Conservation (phyloP, 2,329 filamentous ascomycete species). For the Colletotrichum limetticola region DNA sequence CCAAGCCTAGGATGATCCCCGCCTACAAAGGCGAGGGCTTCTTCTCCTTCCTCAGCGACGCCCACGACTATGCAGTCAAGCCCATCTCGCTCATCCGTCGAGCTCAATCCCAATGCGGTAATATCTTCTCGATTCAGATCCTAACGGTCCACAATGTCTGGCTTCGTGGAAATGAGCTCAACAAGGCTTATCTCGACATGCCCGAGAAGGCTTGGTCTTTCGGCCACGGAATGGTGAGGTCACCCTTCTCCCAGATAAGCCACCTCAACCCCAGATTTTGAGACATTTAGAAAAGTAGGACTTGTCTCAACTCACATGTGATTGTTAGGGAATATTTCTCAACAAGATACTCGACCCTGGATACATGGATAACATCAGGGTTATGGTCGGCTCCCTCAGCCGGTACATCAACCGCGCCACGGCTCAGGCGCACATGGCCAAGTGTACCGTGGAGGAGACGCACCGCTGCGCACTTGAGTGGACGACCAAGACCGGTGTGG, state of each 20-base stretch:
- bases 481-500: constrained; percentile 11
- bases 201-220: constrained; percentile 34
- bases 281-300: constrained; percentile 14
- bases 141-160: constrained; percentile 29
- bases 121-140: constrained; percentile 28
- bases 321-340: constrained; percentile 30
- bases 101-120: constrained; percentile 19
- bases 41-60: constrained; percentile 30
- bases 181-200: constrained; percentile 28
- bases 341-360: constrained; percentile 35
- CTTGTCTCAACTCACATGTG: constrained; percentile 4
- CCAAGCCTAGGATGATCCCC: constrained; percentile 27
- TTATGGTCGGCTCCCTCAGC: constrained; percentile 24
- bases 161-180: constrained; percentile 24
- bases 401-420: constrained; percentile 28
- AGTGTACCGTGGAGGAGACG: constrained; percentile 35
- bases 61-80: constrained; percentile 7
- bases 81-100: constrained; percentile 22
- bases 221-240: constrained; percentile 31
- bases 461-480: constrained; percentile 33
- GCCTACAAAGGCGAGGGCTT: constrained; percentile 34
- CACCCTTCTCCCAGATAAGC: not conserved
- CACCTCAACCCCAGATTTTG: constrained; percentile 12
- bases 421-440: constrained; percentile 19
- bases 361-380: constrained; percentile 30